Evolutionary conservation across 2,329 filamentous ascomycete genomes (phyloP), one percentile per base, ranked within the genome.

Genomic region (Fusarium denticulatum): DNA sequence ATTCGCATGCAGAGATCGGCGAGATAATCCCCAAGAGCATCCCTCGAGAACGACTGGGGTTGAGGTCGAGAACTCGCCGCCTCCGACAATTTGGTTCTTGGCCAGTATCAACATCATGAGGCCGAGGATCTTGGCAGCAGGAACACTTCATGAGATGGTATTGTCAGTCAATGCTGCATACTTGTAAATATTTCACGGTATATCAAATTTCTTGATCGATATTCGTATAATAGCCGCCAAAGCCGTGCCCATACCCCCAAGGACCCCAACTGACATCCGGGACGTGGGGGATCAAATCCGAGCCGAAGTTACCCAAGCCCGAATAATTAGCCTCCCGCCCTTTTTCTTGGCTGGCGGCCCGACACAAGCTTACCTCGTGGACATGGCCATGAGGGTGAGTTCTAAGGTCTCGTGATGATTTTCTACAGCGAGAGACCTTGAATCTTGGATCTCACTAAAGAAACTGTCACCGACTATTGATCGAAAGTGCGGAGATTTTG

Each of bases 1-100:
- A 64, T 72, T 49, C 71, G 63, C 67, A 72, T 72, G 34, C 37
- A 47, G 56, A 22, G 71, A 74, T 74, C 71, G 45, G 32, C 71
- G 52, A 52, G 30, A 45, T 42, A 28, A 59, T 62, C 42, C 28
- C 71, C 63, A 52, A 64, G 57, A 65, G 46, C 34, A 72, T 72
- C 42, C 43, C 50, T 57, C 22, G 34, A 71, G 46, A 55, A 37
- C 28, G 32, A 43, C 68, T 60, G 50, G 37, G 71, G 56, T n/a
- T 30, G 61, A 64, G 56, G 64, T 71, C 62, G 53, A 74, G 55
- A 73, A 67, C 59, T 64, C 52, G 71, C 60, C 63, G 55, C 34
- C 60, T 58, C 63, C 59, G 60, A 60, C 37, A 40, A 42, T 15
- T 26, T n/a, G 15, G 32, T 50, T 56, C 53, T 67, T 50, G 60